Evolutionary conservation across 805 yeast genomes (phyloP), one percentile per base, ranked within the genome.

Genomic region (Kodamaea nitidulidarum): DNA sequence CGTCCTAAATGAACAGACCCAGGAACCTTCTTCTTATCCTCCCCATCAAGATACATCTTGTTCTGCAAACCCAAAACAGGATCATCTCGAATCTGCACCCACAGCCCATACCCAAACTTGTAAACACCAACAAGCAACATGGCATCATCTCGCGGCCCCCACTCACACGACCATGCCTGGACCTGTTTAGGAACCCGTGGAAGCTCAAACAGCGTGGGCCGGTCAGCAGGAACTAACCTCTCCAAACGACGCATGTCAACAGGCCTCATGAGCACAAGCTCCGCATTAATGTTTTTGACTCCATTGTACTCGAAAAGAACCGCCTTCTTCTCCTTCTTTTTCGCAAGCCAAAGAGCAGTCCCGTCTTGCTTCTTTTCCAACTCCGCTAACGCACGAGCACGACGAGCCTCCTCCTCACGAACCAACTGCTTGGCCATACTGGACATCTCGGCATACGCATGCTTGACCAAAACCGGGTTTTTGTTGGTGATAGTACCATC

Each of bases 71-170:
- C 90, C 42, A 93, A 71, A 38, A 87, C 74, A 2, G 98, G 98
- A 63, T 93, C 98, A 63, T 93, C 99, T 55, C 98, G 73, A 33
- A 93, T 90, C 54, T 85, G 90, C 2, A 75, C 58, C 98, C 98
- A 93, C 1, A 96, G 81, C 12, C 98, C 98, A 60, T 88, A 90
- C 0, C 99, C 99, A 61, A 90, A 90, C 62, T 87, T 88, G 54
- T 76, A 75, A 15, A 91, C 84, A 47, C 99, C 99, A 25, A 85
- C 77, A 44, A 93, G 60, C 39, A 93, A 70, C 79, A 80, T 84
- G 37, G 88, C 84, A 59, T 93, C 99, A 56, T 93, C 95, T 22
- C 71, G 77, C 10, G 73, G 70, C 2, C 71, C 70, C 99, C 99
- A 93, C 20, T 78, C 80, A 51, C 95, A 86, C 38, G 77, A 76